Evolutionary conservation across 257 asterid species (phyloP).

Genomic region (Ocimum tenuiflorum): DNA sequence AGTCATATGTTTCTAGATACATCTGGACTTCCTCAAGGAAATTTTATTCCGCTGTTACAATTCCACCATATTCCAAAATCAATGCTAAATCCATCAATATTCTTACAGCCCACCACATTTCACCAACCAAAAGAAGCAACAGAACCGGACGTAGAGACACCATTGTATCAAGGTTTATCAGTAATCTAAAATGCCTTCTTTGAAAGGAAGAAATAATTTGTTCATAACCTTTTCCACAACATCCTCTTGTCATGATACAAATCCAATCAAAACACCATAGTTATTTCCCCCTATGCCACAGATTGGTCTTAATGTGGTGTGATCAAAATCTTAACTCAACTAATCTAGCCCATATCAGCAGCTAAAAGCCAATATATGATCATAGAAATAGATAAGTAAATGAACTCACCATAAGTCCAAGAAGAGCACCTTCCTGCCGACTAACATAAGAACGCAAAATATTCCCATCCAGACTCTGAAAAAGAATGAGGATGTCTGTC

Average conservation of each 20-base stretch:
- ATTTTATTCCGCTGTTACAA: background rate
- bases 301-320: background rate
- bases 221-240: background rate
- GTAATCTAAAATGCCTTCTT: background rate
- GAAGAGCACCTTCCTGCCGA: slow-evolving; percentile 69
- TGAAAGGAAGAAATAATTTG: background rate
- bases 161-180: background rate
- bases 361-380: slow-evolving; percentile 6
- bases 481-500: slow-evolving; percentile 87
- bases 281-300: background rate
- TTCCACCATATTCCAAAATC: background rate
- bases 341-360: background rate
- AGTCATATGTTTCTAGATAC: background rate
- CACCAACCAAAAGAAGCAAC: background rate
- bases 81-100: background rate
- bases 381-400: slow-evolving; percentile 6
- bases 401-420: slow-evolving; percentile 78
- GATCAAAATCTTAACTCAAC: slow-evolving; percentile 1
- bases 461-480: slow-evolving; percentile 72
- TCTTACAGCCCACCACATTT: background rate
- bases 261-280: background rate
- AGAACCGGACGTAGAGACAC: background rate
- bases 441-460: slow-evolving; percentile 69
- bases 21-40: background rate
- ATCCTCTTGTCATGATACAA: background rate